phyloP scores from a whole-genome alignment of 2,329 filamentous ascomycete species.

The Aspergillus pseudoglaucus region DNA sequence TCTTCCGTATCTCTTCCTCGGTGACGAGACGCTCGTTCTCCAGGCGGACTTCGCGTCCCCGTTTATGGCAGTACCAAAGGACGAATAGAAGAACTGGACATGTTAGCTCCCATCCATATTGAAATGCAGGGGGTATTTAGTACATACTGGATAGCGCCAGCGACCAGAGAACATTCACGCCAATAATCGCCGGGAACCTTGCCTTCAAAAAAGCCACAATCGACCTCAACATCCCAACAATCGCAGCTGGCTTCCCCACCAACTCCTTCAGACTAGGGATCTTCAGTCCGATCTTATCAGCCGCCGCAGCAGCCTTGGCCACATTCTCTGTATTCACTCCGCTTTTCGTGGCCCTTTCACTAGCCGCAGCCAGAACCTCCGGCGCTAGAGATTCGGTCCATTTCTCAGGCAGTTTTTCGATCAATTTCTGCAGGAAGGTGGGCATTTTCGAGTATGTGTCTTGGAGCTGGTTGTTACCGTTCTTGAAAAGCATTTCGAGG shows the following conservation, averaged over 20 bases:
- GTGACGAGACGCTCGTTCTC: constrained; percentile 52
- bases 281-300: constrained; percentile 59
- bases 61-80: constrained; percentile 97
- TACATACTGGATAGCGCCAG: constrained; percentile 74
- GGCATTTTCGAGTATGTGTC: constrained; percentile 64
- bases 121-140: neutral
- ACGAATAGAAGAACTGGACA: constrained; percentile 74
- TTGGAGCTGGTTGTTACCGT: constrained; percentile 58
- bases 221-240: constrained; percentile 77
- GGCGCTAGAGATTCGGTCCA: constrained; percentile 69
- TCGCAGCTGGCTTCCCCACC: constrained; percentile 77
- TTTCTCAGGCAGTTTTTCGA: constrained; percentile 76
- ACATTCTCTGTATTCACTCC: constrained; percentile 53
- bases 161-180: constrained; percentile 86
- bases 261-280: constrained; percentile 71
- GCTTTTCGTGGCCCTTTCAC: constrained; percentile 57
- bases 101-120: neutral
- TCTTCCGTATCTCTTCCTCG: constrained; percentile 36
- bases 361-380: constrained; percentile 71
- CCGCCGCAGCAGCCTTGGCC: constrained; percentile 48
- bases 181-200: constrained; percentile 83
- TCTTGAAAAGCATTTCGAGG: constrained; percentile 62
- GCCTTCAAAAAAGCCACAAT: constrained; percentile 84
- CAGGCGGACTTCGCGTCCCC: constrained; percentile 77
- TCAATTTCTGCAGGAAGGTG: constrained; percentile 72